Evolutionary conservation across 2,329 filamentous ascomycete species (phyloP), one percentile per base, ranked within the genome.

Genomic region (Colletotrichum chlorophyti): DNA sequence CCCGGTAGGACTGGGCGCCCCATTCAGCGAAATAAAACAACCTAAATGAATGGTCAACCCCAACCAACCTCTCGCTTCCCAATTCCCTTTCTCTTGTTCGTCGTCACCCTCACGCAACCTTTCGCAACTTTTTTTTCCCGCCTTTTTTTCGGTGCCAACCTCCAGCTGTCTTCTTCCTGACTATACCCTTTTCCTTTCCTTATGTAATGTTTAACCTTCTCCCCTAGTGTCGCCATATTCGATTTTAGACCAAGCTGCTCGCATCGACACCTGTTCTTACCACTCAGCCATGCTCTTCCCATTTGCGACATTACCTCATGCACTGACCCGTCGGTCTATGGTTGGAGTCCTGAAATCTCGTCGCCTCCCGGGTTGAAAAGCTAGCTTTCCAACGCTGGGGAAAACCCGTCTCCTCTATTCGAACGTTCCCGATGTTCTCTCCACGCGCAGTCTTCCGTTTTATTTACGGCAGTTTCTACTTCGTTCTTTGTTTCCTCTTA

Each of bases 391-490:
- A 50, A 63, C 57, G 42, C 53, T 54, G 43, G 61, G 53, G 34
- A 58, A 31, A 60, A 43, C 51, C 32, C 27, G n/a, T n/a, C n/a
- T n/a, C n/a, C n/a, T n/a, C 48, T 50, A 34, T 37, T 19, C 14
- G 26, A 21, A 51, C 43, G 10, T 14, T 29, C 24, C 50, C 66
- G 64, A 78, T 79, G 75, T 72, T 74, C 62, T 70, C 74, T 51
- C 67, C 74, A 42, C 75, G 77, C 64, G 79, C 87, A 61, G 76
- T 93, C 68, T 92, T 91, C 73, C 87, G 87, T 71, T 86, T 96
- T 73, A 85, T 93, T 76, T 97, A 97, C 79, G 88, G 83, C 69
- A 86, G 86, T 43, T 82, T 89, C 64, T 98, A 96, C 74, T 84
- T 87, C 59, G 73, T 93, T 66, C 82, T 97, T 68, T 89, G 89